These are phyloP conservation scores for Fusarium dimerum DNA, from an alignment of 2,329 filamentous ascomycete genomes.

Conservation along the genomic window DNA sequence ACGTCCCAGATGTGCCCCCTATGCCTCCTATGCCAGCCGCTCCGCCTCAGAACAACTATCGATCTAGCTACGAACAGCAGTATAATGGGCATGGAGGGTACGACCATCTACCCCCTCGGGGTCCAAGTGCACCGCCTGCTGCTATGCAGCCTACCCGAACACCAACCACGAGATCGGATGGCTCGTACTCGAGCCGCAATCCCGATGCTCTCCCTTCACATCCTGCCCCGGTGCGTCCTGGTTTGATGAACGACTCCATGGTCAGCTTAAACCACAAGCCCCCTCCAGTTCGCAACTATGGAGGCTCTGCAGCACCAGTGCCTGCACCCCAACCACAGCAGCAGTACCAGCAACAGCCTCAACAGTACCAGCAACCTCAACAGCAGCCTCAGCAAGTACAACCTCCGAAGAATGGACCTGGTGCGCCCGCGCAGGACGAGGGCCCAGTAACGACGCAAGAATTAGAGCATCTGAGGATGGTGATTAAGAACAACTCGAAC, in stretches of 20 bases:
- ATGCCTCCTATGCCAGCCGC: constrained; percentile 24
- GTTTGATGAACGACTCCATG: constrained; percentile 60
- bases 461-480: constrained; percentile 71
- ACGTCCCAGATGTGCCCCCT: constrained; percentile 58
- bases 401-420: constrained; percentile 19
- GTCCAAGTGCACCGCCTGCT: constrained; percentile 36
- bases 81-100: constrained; percentile 25
- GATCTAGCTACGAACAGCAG: constrained; percentile 28
- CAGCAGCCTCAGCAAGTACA: constrained; percentile 32
- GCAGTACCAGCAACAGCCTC: constrained; percentile 35
- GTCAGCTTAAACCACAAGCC: constrained; percentile 59
- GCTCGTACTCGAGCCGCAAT: constrained; percentile 28
- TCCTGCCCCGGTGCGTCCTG: constrained; percentile 63
- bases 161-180: not conserved
- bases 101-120: constrained; percentile 30
- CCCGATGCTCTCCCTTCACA: constrained; percentile 58
- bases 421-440: constrained; percentile 32
- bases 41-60: constrained; percentile 26
- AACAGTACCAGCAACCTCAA: constrained; percentile 34
- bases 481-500: constrained; percentile 68
- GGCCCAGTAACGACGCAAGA: constrained; percentile 72
- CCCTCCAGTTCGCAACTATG: constrained; percentile 59
- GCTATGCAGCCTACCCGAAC: constrained; percentile 7
- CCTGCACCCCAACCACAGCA: constrained; percentile 23
- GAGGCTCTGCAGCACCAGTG: constrained; percentile 43